Evolutionary conservation across 2,329 filamentous ascomycete species (phyloP).

Genomic region (Exophiala mesophila): DNA sequence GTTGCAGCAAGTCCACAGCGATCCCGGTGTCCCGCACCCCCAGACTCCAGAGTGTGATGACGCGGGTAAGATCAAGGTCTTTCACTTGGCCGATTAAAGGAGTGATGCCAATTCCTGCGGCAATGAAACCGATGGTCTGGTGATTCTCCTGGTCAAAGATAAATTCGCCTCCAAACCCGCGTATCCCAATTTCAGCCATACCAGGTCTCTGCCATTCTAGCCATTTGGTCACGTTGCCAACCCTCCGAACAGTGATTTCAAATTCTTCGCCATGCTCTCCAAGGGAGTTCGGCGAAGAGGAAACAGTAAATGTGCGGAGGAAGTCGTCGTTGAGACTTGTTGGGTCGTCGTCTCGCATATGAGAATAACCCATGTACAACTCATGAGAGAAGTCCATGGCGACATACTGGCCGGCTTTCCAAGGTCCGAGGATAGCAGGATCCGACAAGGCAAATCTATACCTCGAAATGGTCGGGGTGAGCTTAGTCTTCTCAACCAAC

Average conservation of each 20-base stretch:
- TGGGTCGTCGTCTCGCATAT: slow-evolving; percentile 80
- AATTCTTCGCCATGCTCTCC: slow-evolving; percentile 46
- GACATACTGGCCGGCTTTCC: slow-evolving; percentile 70
- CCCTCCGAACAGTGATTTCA: slow-evolving; percentile 66
- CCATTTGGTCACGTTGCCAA: slow-evolving; percentile 64
- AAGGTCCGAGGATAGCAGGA: slow-evolving; percentile 37
- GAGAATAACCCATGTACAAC: slow-evolving; percentile 67
- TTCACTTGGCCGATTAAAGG: slow-evolving; percentile 68
- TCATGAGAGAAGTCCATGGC: slow-evolving; percentile 68
- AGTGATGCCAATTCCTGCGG: slow-evolving; percentile 78
- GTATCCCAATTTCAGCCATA: slow-evolving; percentile 59
- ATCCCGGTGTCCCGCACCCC: slow-evolving; percentile 57
- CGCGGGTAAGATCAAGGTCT: slow-evolving; percentile 41
- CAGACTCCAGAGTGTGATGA: slow-evolving; percentile 66
- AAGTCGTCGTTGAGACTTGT: slow-evolving; percentile 78
- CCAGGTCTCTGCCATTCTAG: slow-evolving; percentile 56
- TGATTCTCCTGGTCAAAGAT: slow-evolving; percentile 35
- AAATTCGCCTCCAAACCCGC: slow-evolving; percentile 69
- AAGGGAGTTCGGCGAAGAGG: slow-evolving; percentile 48
- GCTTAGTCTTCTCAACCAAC: slow-evolving; percentile 52
- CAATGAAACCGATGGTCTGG: slow-evolving; percentile 57
- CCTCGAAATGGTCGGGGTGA: slow-evolving; percentile 64
- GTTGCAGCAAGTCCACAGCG: slow-evolving; percentile 54
- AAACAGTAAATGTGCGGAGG: slow-evolving; percentile 77
- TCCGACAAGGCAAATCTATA: slow-evolving; percentile 54